A percentile compares a stretch with the other conserved stretches of the same genome.
These are phyloP conservation scores for Colletotrichum neosansevieriae DNA, from an alignment of 2,329 filamentous ascomycete genomes.

Conservation along the genomic window DNA sequence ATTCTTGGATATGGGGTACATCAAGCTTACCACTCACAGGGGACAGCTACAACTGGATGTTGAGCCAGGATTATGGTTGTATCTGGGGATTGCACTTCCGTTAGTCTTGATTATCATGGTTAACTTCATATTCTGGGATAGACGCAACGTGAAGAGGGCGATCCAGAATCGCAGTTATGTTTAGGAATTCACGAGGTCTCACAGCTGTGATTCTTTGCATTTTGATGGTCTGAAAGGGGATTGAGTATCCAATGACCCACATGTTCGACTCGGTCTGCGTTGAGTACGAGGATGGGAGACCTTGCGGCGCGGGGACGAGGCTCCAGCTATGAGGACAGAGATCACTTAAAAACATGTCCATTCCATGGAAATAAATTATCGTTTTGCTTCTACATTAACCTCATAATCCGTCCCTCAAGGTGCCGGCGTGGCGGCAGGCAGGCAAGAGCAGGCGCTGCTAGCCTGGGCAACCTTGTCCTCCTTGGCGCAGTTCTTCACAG, in stretches of 20 bases:
- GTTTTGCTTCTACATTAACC: too few relatives aligned
- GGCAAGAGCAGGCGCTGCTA: slow-evolving; percentile 43
- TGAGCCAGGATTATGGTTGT: background rate
- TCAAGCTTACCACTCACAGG: background rate
- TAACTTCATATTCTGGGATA: background rate
- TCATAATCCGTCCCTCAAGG: slow-evolving; percentile 3
- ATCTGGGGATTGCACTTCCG: background rate
- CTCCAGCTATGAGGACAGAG: too few relatives aligned
- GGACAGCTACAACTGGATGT: background rate
- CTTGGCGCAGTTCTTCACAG: slow-evolving; percentile 41
- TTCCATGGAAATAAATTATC: too few relatives aligned
- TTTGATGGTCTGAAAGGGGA: too few relatives aligned
- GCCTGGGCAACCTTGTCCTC: slow-evolving; percentile 42
- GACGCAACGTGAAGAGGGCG: background rate
- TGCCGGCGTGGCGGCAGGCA: slow-evolving; percentile 42
- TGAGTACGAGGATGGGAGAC: too few relatives aligned
- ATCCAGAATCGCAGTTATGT: background rate
- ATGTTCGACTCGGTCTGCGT: too few relatives aligned
- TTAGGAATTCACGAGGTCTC: background rate
- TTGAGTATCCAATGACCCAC: too few relatives aligned
- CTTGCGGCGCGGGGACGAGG: too few relatives aligned
- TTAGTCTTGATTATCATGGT: background rate
- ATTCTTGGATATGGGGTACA: background rate
- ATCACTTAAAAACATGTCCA: too few relatives aligned
- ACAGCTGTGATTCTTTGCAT: too few relatives aligned